phyloP scores from a whole-genome alignment of 2,329 filamentous ascomycete genomes.

The Tolypocladium tropicale region DNA sequence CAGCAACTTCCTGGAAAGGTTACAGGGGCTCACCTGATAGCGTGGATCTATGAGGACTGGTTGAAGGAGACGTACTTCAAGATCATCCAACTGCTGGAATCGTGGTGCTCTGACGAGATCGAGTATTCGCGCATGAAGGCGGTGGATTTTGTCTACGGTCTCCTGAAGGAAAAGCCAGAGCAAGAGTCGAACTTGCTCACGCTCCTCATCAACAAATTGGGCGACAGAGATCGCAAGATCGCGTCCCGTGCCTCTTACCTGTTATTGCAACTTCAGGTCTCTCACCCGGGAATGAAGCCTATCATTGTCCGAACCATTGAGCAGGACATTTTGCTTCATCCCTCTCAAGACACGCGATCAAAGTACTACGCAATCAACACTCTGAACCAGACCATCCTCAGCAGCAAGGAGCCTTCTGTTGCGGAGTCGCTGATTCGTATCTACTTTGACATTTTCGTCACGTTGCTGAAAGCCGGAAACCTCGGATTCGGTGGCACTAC shows the following conservation, averaged over 20 bases:
- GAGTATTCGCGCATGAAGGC: constrained; percentile 84
- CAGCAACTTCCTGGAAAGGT: constrained; percentile 64
- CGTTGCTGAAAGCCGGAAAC: constrained; percentile 57
- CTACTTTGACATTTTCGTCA: constrained; percentile 84
- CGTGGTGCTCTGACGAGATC: constrained; percentile 91
- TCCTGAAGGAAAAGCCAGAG: constrained; percentile 92
- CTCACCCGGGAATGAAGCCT: constrained; percentile 88
- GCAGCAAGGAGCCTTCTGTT: constrained; percentile 68
- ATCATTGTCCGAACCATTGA: constrained; percentile 80
- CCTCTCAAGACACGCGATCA: constrained; percentile 76
- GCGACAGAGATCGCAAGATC: constrained; percentile 91
- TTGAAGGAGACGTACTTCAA: constrained; percentile 91
- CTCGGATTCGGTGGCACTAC: constrained; percentile 22
- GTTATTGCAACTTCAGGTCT: constrained; percentile 79
- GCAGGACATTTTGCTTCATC: constrained; percentile 76
- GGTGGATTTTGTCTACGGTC: constrained; percentile 81
- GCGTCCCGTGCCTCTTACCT: constrained; percentile 88
- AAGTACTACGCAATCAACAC: constrained; percentile 97
- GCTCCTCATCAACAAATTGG: constrained; percentile 89
- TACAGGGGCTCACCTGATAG: constrained; percentile 66
- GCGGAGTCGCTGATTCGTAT: constrained; percentile 76
- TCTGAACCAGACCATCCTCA: constrained; percentile 91
- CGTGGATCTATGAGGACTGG: constrained; percentile 93
- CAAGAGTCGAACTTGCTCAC: constrained; percentile 91
- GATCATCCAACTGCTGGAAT: constrained; percentile 80